Base-by-base conservation (phyloP, 2,329 filamentous ascomycete genomes). In the Xylaria sp. region DNA sequence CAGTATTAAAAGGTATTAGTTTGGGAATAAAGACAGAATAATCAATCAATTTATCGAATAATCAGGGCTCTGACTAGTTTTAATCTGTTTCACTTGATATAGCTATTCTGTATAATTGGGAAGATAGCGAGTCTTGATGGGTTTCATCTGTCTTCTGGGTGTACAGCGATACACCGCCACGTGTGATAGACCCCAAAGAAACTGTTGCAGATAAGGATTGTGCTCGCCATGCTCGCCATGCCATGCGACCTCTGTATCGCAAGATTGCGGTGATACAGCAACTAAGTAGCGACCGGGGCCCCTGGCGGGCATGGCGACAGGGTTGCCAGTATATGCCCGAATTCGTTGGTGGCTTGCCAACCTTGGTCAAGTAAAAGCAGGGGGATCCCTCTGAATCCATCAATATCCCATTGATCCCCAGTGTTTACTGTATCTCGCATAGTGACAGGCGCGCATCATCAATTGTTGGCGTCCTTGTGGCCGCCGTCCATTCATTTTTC, bases 401-500 rank as follows among this genome's bases (percentile, higher is more conserved):
- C 43, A 35, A 37, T 35, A 21, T 50, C 19, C 45, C 31, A 23
- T 53, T 43, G 47, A 49, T 31, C 14, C 17, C 35, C 17, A 11
- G 14, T 57, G 21, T 37, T 64, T 47, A 47, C 45, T 47, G 45
- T 47, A 47, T 59, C 21, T 37, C 45, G 6, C 31, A 42, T 58
- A 42, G 51, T 51, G 43, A 56, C 33, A 57, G 19, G 19, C 11
- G 49, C 21, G n/a, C 31, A 33, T 19, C 17, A 35, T 57, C 49
- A 2, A 47, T 52, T 14, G 23, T 49, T 51, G 63, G 66, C 56
- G 60, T 54, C 63, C 64, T 51, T 47, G 28, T 63, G 59, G 68
- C 67, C 57, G 67, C 71, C 67, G 66, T 73, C 65, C 67, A 42
- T 57, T 73, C 67, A n/a, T 12, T 69, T 70, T 56, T 43, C 42